A percentile compares a stretch with the other conserved stretches of the same genome.
Evolutionary conservation across 441 rosid genomes (phyloP).

Genomic region (Erysimum pusillum): DNA sequence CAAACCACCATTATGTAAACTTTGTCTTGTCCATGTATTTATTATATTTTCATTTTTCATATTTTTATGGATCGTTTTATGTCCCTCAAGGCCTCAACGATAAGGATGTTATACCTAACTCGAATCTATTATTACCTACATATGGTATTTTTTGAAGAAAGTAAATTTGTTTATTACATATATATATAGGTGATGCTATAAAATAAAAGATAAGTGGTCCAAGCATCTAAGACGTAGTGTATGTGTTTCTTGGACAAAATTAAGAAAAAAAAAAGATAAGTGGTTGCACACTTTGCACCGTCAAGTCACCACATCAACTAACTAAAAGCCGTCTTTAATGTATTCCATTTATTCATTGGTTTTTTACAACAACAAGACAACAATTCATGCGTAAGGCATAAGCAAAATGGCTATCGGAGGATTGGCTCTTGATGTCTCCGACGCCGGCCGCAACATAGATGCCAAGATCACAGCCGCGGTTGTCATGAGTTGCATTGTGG

Average conservation of each 20-base stretch:
- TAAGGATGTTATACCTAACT: neutral
- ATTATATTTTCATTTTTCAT: conserved; percentile 2
- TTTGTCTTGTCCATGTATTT: conserved; percentile 2
- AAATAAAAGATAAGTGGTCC: conserved; percentile 5
- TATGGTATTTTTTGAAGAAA: neutral
- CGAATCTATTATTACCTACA: neutral
- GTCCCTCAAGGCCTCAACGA: neutral
- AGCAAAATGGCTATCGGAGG: conserved; percentile 64
- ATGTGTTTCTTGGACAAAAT: neutral
- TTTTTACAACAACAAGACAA: neutral
- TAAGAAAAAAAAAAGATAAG: neutral
- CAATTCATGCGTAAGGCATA: neutral
- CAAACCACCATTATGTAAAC: conserved; percentile 7
- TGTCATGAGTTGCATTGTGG: conserved; percentile 75
- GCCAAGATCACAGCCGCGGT: conserved; percentile 65
- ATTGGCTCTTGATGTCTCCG: conserved; percentile 51
- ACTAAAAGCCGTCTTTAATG: conserved; percentile 20
- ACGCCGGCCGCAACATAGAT: conserved; percentile 28
- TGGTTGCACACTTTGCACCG: conserved; percentile 32
- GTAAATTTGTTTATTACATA: conserved; percentile 6
- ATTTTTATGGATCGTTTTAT: neutral
- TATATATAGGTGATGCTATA: conserved; percentile 1
- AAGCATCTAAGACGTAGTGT: neutral
- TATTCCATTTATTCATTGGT: neutral
- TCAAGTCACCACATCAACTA: conserved; percentile 41